Evolutionary conservation across 1,284 basidiomycete genomes (phyloP).

Genomic region (Sanghuangporus baumii): DNA sequence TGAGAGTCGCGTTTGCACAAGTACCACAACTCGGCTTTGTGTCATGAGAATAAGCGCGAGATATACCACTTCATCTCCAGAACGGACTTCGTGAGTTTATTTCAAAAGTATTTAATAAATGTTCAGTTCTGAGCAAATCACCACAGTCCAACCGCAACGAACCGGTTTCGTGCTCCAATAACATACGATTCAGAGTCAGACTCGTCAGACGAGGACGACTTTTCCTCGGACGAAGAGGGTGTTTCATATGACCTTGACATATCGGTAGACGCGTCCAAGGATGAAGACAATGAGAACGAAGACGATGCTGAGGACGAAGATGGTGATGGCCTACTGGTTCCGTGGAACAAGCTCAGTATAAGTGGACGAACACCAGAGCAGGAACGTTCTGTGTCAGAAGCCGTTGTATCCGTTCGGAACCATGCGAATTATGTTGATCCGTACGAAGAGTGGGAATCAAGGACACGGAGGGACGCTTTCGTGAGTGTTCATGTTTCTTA

Average conservation of each 20-base stretch:
- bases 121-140: background rate
- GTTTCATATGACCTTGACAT: constrained; percentile 38
- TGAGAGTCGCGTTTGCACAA: background rate
- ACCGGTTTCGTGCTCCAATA: constrained; percentile 49
- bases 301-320: background rate
- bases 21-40: background rate
- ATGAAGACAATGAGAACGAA: background rate
- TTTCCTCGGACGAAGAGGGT: constrained; percentile 31
- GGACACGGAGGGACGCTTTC: constrained; percentile 62
- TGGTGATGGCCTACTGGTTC: background rate
- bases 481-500: constrained; percentile 37
- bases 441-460: constrained; percentile 73
- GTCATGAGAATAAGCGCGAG: constrained; percentile 60
- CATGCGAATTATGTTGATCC: constrained; percentile 62
- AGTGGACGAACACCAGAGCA: constrained; percentile 35
- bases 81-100: constrained; percentile 30
- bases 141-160: background rate
- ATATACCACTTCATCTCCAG: constrained; percentile 56
- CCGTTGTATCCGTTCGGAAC: constrained; percentile 62
- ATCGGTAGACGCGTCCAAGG: background rate
- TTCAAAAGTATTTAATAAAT: constrained; percentile 7
- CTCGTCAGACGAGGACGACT: constrained; percentile 41
- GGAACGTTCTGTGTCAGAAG: constrained; percentile 53
- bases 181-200: constrained; percentile 46
- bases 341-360: constrained; percentile 1